Conservation (phyloP, 345 rosid species). For the Eucalyptus tenuipes region DNA sequence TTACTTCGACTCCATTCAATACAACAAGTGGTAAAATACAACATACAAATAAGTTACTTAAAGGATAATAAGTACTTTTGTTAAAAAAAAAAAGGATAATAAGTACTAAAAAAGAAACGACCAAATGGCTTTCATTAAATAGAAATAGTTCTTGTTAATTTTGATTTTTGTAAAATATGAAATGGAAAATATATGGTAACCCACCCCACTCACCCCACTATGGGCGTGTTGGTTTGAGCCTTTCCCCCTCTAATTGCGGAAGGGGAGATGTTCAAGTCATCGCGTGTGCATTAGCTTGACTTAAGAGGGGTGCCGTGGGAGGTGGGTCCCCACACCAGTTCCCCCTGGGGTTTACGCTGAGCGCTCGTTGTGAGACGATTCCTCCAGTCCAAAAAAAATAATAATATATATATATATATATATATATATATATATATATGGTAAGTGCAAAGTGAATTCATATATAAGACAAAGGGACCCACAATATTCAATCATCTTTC, state of each 20-base stretch:
- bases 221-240: too few species aligned
- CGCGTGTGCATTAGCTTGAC: too few species aligned
- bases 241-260: too few species aligned
- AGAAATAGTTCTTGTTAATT: not conserved
- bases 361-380: too few species aligned
- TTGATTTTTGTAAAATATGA: not conserved
- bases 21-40: not conserved
- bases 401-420: not conserved
- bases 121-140: not conserved
- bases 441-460: not conserved
- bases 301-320: too few species aligned
- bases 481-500: not conserved
- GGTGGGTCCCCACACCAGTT: too few species aligned
- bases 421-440: not conserved
- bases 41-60: not conserved
- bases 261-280: too few species aligned
- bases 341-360: too few species aligned
- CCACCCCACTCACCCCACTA: too few species aligned
- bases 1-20: not conserved
- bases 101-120: not conserved
- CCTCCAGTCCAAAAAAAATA: too few species aligned
- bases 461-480: not conserved
- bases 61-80: not conserved
- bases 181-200: not conserved
- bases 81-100: not conserved